Evolutionary conservation across 257 asterid genomes (phyloP).

Genomic region (Salvia hispanica): DNA sequence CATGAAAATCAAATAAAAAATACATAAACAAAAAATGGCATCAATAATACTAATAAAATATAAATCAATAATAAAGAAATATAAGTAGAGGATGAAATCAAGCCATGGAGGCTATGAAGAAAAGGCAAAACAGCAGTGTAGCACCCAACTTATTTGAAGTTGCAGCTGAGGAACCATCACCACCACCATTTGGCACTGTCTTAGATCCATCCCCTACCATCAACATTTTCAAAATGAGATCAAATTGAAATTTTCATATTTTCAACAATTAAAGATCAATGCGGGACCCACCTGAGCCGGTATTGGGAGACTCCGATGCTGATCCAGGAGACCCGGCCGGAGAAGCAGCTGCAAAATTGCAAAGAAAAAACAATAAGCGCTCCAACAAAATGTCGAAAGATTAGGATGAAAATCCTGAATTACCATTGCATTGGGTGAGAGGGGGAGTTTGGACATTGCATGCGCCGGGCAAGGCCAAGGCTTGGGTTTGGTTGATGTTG

Average conservation of each 20-base stretch:
- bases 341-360: conserved; percentile 49
- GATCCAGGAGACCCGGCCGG: conserved; percentile 65
- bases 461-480: conserved; percentile 66
- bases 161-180: conserved; percentile 42
- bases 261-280: background rate
- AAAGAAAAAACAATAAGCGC: background rate
- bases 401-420: background rate
- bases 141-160: conserved; percentile 36
- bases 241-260: no score
- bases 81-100: conserved; percentile 16
- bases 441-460: conserved; percentile 82
- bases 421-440: conserved; percentile 66
- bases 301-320: conserved; percentile 49
- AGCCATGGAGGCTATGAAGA: conserved; percentile 37
- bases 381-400: background rate
- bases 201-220: conserved; percentile 42
- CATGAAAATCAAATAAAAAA: no score
- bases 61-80: background rate
- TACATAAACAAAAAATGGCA: no score
- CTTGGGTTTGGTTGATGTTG: conserved; percentile 73
- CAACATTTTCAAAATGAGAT: no score
- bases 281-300: conserved; percentile 30
- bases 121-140: conserved; percentile 25
- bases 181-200: conserved; percentile 16
- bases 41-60: no score